A percentile compares a stretch with the other conserved stretches of the same genome.
Evolutionary conservation across 495 filamentous ascomycete species (phyloP).

Genomic region (Pyronema domesticum): DNA sequence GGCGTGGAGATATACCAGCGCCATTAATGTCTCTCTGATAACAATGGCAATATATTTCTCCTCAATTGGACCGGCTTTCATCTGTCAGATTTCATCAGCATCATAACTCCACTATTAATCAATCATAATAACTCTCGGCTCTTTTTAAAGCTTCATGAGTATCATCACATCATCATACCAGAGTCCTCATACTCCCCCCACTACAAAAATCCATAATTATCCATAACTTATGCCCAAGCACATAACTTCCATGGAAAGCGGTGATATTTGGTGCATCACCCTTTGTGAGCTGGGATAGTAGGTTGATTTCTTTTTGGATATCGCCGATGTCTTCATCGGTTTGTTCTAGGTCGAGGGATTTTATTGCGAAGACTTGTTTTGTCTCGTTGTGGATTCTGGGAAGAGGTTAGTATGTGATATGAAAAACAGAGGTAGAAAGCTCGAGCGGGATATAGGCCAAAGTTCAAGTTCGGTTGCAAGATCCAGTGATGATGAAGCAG

Average conservation of each 20-base stretch:
- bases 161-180: slow-evolving; percentile 37
- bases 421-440: slow-evolving; percentile 5
- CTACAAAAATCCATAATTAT: slow-evolving; percentile 91
- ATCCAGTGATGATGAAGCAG: neutral
- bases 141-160: too few relatives aligned
- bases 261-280: slow-evolving; percentile 80
- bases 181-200: slow-evolving; percentile 81
- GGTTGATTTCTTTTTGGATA: slow-evolving; percentile 70
- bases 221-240: slow-evolving; percentile 79
- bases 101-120: slow-evolving; percentile 16
- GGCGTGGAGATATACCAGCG: slow-evolving; percentile 70
- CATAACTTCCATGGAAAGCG: slow-evolving; percentile 67
- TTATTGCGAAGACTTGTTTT: slow-evolving; percentile 63
- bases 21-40: slow-evolving; percentile 68
- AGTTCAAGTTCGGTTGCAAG: neutral
- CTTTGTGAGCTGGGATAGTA: slow-evolving; percentile 69
- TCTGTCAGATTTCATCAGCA: slow-evolving; percentile 27
- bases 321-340: slow-evolving; percentile 61
- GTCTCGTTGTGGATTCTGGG: slow-evolving; percentile 37
- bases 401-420: too few relatives aligned
- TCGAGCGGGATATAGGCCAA: neutral
- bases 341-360: slow-evolving; percentile 89
- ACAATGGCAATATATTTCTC: slow-evolving; percentile 86
- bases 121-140: neutral
- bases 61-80: slow-evolving; percentile 53